Base-by-base conservation (phyloP, 176 grass and related monocot species). In the Oryza glumipatula region DNA sequence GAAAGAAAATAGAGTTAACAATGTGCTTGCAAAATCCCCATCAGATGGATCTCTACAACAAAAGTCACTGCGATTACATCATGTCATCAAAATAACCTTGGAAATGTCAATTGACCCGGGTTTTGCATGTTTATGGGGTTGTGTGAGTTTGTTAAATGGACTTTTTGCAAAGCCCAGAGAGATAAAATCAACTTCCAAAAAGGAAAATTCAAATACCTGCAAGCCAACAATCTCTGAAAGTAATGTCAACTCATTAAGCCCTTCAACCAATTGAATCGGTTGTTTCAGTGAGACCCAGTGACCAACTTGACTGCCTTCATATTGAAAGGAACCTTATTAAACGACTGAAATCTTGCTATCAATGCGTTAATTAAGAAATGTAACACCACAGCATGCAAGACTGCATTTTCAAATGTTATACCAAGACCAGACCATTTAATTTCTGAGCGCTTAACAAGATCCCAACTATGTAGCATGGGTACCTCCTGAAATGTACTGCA, bases 141-240 rank as follows among this genome's bases (percentile, higher is more conserved):
- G 4, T 23, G 17, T 63, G 22, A 63, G n/a, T 63, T 11, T 63
- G 58, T 11, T 63, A n/a, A 63, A 23, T 11, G 3, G 56, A 63
- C 21, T 3, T 22, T 61, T 1, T 63, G n/a, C n/a, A 23, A 65
- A 83, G 15, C 16, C 66, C 13, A 48, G 65, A 67, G 64, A 83
- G 51, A 13, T 63, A 63, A 23, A 63, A 63, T 22, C 8, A 23
- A 22, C 2, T 23, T 26, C 21, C 38, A 76, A 73, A 80, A 28
- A 58, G 6, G 4, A 38, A 77, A 75, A 78, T 77, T 12, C 39
- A 49, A 87, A 65, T 98, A 98, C 95, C 96, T 98, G 89, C 80
- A 98, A 90, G 72, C 96, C 93, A 83, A 95, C 91, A 77, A 90
- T 95, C 82, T 95, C 89, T 4, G 93, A 92, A 43, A 98, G 72